Evolutionary conservation across 805 yeast species (phyloP).

Genomic region (Candida endomychidarum): DNA sequence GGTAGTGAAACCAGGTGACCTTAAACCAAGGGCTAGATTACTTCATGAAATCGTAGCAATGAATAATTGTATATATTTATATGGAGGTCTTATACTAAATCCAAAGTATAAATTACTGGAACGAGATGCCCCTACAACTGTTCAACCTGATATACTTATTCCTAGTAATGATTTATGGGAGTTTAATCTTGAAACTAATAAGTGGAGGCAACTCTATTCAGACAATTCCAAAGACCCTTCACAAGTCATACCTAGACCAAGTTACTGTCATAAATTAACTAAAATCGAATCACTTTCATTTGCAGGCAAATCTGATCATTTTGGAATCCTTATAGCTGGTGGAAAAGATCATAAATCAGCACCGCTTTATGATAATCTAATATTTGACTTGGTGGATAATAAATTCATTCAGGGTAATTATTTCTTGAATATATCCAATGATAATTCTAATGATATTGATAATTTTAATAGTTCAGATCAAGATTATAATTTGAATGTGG

Average conservation of each 20-base stretch:
- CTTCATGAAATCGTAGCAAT: slow-evolving; percentile 58
- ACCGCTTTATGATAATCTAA: slow-evolving; percentile 31
- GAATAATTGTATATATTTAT: slow-evolving; percentile 53
- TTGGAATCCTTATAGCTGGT: slow-evolving; percentile 54
- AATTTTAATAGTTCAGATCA: slow-evolving; percentile 18
- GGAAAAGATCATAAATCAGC: slow-evolving; percentile 44
- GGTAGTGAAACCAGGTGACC: slow-evolving; percentile 20
- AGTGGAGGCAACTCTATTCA: slow-evolving; percentile 53
- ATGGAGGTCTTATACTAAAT: slow-evolving; percentile 57
- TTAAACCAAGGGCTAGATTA: slow-evolving; percentile 48
- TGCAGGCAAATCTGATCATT: slow-evolving; percentile 39
- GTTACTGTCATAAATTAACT: slow-evolving; percentile 57
- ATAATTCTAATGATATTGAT: slow-evolving; percentile 12
- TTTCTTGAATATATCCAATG: slow-evolving; percentile 9
- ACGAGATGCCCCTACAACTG: neutral
- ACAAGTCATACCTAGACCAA: slow-evolving; percentile 32
- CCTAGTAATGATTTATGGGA: slow-evolving; percentile 72
- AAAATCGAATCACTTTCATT: slow-evolving; percentile 38
- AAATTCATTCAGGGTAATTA: slow-evolving; percentile 24
- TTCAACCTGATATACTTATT: slow-evolving; percentile 27
- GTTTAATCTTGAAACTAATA: slow-evolving; percentile 50
- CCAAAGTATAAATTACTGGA: slow-evolving; percentile 10
- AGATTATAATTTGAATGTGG: slow-evolving; percentile 24
- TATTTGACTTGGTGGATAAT: slow-evolving; percentile 47
- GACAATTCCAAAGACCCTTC: slow-evolving; percentile 17